Base-by-base conservation (phyloP, 2,329 filamentous ascomycete genomes). In the Clarireedia paspali region DNA sequence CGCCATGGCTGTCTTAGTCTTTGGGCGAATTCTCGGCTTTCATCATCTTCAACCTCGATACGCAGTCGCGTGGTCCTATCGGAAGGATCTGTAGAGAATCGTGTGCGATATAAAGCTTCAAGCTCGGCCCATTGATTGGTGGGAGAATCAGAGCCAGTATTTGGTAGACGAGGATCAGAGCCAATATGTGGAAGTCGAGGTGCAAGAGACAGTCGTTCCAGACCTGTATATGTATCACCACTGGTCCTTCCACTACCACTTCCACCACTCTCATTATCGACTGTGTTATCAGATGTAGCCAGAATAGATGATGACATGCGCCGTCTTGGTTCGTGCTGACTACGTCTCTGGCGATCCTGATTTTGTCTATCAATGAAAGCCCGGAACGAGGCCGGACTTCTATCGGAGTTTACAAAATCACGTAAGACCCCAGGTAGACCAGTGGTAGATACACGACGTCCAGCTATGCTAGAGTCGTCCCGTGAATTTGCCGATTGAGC, bases 61-160 rank as follows among this genome's bases (percentile, higher is more conserved):
- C 66, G 64, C 14, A 66, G 38, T 12, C 63, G 62, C 42, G 63
- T 57, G 20, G 65, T 57, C 15, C 64, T 63, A 34, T 56, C 27
- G 5, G 60, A 59, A 30, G 63, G 49, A 47, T 65, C 63, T 9
- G 42, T 40, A n/a, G 60, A 64, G 53, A 72, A 66, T 59, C 70
- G 71, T 12, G 63, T 50, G 4, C 62, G 60, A 61, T 76, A 75
- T 30, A 76, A 60, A 26, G 71, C 69, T 59, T 77, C 75, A 5
- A 75, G 66, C 50, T 75, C 73, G 6, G 71, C 67, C 72, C 74
- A 76, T 15, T 63, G 61, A 49, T 68, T 70, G 53, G 66, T 67
- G 1, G 56, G 64, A 60, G 58, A 34, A 9, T 62, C 66, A 60
- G 15, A 66, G 56, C 55, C 60, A 57, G 60, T 62, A 39, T 57